A percentile compares a stretch with the other conserved stretches of the same genome.
Evolutionary conservation across 306 rosid species (phyloP).

Genomic region (Rosa rugosa): DNA sequence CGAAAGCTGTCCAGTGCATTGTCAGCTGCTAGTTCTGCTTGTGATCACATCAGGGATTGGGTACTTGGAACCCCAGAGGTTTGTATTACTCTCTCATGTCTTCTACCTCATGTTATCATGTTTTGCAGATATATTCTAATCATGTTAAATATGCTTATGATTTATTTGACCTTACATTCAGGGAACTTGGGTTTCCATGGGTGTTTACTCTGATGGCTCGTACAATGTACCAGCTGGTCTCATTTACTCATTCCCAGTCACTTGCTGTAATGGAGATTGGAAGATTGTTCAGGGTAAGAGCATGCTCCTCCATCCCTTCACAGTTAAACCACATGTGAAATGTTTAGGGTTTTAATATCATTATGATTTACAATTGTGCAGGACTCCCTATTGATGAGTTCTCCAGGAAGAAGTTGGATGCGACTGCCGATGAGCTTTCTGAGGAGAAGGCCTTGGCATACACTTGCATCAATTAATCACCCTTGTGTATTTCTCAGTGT

Average conservation of each 20-base stretch:
- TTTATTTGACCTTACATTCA: conserved; percentile 24
- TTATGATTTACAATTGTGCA: conserved; percentile 18
- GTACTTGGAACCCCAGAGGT: conserved; percentile 99
- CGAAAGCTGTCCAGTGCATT: conserved; percentile 92
- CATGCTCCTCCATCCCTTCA: not conserved
- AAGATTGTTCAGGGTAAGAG: conserved; percentile 83
- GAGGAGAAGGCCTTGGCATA: conserved; percentile 94
- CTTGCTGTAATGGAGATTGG: conserved; percentile 84
- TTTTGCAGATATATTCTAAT: not conserved
- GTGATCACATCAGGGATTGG: conserved; percentile 98
- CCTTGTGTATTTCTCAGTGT: not conserved
- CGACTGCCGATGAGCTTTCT: conserved; percentile 73
- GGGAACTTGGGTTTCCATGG: conserved; percentile 99
- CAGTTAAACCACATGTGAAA: not conserved
- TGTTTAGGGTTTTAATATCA: not conserved
- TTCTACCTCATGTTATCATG: not conserved
- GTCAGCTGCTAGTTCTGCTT: conserved; percentile 97
- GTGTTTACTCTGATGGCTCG: conserved; percentile 96
- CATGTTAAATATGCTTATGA: not conserved
- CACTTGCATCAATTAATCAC: conserved; percentile 73
- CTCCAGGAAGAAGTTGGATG: conserved; percentile 89
- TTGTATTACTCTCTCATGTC: conserved; percentile 18
- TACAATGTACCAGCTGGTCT: conserved; percentile 96
- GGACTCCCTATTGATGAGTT: conserved; percentile 82
- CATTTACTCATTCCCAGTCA: conserved; percentile 91